Percentiles rank a stretch among this genome's conserved stretches.
These are phyloP conservation scores for Emergomyces orientalis DNA, from an alignment of 2,329 filamentous ascomycete genomes.

Conservation along the genomic window DNA sequence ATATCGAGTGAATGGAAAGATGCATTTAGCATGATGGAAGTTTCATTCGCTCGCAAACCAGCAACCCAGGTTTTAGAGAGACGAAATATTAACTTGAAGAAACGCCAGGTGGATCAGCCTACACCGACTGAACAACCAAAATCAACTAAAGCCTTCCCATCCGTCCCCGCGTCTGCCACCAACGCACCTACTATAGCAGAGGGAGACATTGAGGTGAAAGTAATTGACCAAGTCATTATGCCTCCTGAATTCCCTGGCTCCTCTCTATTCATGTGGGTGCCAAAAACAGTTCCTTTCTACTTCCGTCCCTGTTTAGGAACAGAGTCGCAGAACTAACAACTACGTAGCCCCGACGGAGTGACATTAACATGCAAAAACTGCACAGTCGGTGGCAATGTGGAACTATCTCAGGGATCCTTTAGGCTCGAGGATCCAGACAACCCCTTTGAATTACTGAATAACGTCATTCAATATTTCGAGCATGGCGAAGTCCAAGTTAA, in stretches of 20 bases:
- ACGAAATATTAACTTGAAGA: constrained; percentile 7
- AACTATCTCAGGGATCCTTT: constrained; percentile 17
- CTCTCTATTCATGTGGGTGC: constrained; percentile 9
- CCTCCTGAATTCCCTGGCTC: constrained; percentile 9
- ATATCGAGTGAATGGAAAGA: constrained; percentile 15
- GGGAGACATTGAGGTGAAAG: constrained; percentile 2
- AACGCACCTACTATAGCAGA: constrained; percentile 2
- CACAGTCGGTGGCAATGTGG: constrained; percentile 15
- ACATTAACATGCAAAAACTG: constrained; percentile 18
- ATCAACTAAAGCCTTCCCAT: constrained; percentile 6
- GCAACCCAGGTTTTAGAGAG: constrained; percentile 10
- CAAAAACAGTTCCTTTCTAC: not conserved
- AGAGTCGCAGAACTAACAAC: not conserved
- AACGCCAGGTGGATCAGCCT: constrained; percentile 9
- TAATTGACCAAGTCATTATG: constrained; percentile 10
- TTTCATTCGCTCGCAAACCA: constrained; percentile 16
- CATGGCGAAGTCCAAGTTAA: constrained; percentile 16
- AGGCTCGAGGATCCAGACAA: constrained; percentile 10
- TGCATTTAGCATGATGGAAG: constrained; percentile 13
- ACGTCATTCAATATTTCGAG: constrained; percentile 16
- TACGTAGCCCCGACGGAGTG: constrained; percentile 15
- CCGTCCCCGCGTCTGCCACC: not conserved
- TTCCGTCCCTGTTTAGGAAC: not conserved
- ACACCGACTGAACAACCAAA: not conserved
- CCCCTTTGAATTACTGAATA: constrained; percentile 7